Conservation (phyloP, 495 filamentous ascomycete genomes). For the Emericellopsis terricola region DNA sequence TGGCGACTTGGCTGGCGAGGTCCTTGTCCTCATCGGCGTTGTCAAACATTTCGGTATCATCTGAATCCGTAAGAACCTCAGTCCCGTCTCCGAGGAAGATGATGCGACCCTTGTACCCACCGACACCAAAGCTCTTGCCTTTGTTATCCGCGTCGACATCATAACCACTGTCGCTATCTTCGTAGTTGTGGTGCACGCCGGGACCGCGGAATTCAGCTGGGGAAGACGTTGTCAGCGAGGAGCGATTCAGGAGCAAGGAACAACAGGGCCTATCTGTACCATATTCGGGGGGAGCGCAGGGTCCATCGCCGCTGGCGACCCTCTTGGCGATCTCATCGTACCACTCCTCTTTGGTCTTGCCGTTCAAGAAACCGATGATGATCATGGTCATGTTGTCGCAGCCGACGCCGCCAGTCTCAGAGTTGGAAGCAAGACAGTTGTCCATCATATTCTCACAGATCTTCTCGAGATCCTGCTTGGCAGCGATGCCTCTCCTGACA, state of each 20-base stretch:
- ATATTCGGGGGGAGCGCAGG: conserved; percentile 98
- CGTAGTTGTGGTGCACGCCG: conserved; percentile 73
- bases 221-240: background rate
- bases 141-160: conserved; percentile 57
- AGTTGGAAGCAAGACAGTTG: conserved; percentile 92
- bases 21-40: conserved; percentile 75
- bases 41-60: conserved; percentile 65
- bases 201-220: conserved; percentile 92
- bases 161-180: conserved; percentile 85
- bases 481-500: conserved; percentile 84
- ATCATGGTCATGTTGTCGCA: conserved; percentile 99
- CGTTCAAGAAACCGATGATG: conserved; percentile 72
- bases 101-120: conserved; percentile 56
- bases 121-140: conserved; percentile 31
- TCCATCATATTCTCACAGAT: conserved; percentile 99
- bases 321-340: conserved; percentile 86
- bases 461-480: conserved; percentile 77
- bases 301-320: conserved; percentile 92
- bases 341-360: conserved; percentile 92
- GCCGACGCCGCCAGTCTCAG: conserved; percentile 92
- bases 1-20: conserved; percentile 33
- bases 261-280: conserved; percentile 41
- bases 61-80: conserved; percentile 67
- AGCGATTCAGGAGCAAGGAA: background rate
- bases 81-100: conserved; percentile 91